Base-by-base conservation (phyloP, 768 basidiomycete genomes). In the Lenzites betulinus region DNA sequence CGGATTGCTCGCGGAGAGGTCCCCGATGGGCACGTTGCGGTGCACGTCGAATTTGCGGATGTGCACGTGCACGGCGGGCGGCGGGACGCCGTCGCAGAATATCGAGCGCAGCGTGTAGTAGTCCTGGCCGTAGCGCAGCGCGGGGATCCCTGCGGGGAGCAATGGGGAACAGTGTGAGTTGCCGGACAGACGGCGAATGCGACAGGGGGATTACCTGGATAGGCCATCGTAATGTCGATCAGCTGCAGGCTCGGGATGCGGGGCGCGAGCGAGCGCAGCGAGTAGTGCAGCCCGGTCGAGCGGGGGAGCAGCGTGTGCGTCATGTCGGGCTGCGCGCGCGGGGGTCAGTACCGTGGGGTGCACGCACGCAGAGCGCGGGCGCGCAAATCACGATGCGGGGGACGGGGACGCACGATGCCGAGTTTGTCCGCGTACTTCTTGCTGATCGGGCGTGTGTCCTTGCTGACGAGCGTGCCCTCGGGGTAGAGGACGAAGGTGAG, bases 381-480 rank as follows among this genome's bases (percentile, higher is more conserved):
- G 36, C 55, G 36, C 53, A 9, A 16, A 33, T 33, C 30, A 33
- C 30, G 30, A n/a, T n/a, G n/a, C n/a, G n/a, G n/a, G n/a, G n/a
- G n/a, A 33, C 30, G 30, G 11, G 6, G 30, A 83, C 95, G 76
- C 69, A 96, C 95, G 58, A 96, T 86, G 7, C 90, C 92, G 68
- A 87, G 83, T 76, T 92, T 94, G 58, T 93, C 88, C 6, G 95
- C 94, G 70, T 87, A 98, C 67, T 88, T 89, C 75, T 84, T 86
- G 73, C 91, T 95, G 65, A 89, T 79, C 0, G 93, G 93, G 48
- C 93, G 75, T 4, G 95, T 98, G 62, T 94, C 79, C 63, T 84
- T 81, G 73, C 92, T 94, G 15, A 95, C 89, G 26, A 98, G 87
- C 4, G 96, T 98, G 30, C 97, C 97, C 73, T 99, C 97, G 0